Evolutionary conservation across 768 basidiomycete genomes (phyloP), one percentile per base, ranked within the genome.

Genomic region (Leccinum fibrillosum): DNA sequence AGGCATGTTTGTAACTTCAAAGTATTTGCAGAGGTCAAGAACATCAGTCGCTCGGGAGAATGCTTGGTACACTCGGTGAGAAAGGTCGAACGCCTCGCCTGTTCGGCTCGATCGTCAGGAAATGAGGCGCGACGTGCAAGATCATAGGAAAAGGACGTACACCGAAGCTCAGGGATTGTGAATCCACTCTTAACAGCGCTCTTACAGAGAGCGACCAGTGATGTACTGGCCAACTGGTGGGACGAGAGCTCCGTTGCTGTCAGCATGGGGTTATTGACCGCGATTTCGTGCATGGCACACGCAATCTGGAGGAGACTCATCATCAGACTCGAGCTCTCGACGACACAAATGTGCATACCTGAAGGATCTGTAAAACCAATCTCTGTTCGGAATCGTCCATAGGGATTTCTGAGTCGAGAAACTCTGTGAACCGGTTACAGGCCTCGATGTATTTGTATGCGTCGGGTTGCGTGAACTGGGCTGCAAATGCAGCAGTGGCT

Each of bases 271-370:
- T 64, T 62, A 2, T 56, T 67, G 53, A 68, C 12, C 12, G 63
- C 66, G n/a, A 53, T 67, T 59, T 70, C 60, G 8, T 67, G 68
- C 68, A 68, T 56, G 5, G 65, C 65, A 37, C 56, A 59, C 3
- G 68, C 67, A 37, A 67, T 25, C 67, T 68, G 52, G 35, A 47
- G 5, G 21, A 19, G 42, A 19, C 15, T 32, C 32, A 11, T 53
- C 12, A 44, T 62, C 21, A 64, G 50, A 37, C 7, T 48, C 13
- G 10, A 10, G 17, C 35, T 28, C 39, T 30, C 44, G 7, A 19
- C 17, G 21, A n/a, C 19, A 17, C 13, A 9, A 44, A 50, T 6
- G 4, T 28, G 42, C 61, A 21, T 55, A 66, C 68, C 54, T 71
- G 64, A 28, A 71, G 57, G 9, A 49, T 53, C 13, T 66, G 49